Evolutionary conservation across 2,329 filamentous ascomycete species (phyloP).

Genomic region (Talaromyces sp.): DNA sequence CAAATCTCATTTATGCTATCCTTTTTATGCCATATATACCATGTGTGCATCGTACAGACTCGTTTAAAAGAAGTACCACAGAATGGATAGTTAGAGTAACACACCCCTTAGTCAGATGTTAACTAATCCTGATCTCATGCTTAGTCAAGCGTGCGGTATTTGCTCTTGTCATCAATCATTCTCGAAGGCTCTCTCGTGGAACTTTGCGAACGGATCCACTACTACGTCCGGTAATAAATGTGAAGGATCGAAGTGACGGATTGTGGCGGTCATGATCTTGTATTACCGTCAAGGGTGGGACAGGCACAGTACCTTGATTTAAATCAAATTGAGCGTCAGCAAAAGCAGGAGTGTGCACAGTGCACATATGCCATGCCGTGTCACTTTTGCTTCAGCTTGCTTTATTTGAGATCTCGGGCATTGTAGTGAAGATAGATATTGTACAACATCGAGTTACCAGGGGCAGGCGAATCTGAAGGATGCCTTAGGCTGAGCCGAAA

Average conservation of each 20-base stretch:
- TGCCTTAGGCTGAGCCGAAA: not conserved
- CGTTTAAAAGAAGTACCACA: not conserved
- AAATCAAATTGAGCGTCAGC: not conserved
- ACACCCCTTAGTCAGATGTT: not conserved
- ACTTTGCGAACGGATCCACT: not conserved
- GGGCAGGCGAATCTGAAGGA: not conserved
- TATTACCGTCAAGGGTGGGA: not conserved
- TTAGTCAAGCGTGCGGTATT: not conserved
- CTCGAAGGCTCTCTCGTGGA: not conserved
- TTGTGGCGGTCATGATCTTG: slow-evolving; percentile 11
- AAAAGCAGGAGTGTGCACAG: not conserved
- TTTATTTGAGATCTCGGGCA: not conserved
- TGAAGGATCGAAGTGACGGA: not conserved
- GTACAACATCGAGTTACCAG: not conserved
- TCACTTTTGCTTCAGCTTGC: not conserved
- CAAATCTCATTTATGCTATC: not conserved
- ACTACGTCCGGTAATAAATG: not conserved
- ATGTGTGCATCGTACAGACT: not conserved
- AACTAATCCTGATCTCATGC: not conserved
- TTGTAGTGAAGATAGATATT: not conserved
- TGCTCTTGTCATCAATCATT: not conserved
- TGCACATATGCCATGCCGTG: not conserved
- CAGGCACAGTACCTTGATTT: not conserved
- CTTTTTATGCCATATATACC: not conserved
- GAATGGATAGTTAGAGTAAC: not conserved